Conservation (phyloP, 805 yeast species). For the Metschnikowia reukaufii region DNA sequence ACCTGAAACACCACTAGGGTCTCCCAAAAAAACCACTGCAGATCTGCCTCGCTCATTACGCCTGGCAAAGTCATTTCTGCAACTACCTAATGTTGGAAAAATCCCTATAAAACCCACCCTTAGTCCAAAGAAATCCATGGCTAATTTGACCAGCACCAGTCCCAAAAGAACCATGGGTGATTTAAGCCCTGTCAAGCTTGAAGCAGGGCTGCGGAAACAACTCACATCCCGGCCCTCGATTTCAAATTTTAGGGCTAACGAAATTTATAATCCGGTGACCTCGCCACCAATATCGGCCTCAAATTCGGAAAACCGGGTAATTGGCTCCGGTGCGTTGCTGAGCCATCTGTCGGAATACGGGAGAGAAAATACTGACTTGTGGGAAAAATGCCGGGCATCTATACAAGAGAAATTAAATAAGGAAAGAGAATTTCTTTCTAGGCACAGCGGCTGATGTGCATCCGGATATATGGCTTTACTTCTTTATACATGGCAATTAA, state of each 20-base stretch:
- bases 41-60: slow-evolving; percentile 4
- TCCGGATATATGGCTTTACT: neutral
- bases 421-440: slow-evolving; percentile 18
- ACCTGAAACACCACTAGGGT: slow-evolving; percentile 1
- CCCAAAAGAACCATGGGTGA: neutral
- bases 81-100: slow-evolving; percentile 3
- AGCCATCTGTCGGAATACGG: slow-evolving; percentile 8
- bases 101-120: slow-evolving; percentile 4
- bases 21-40: slow-evolving; percentile 5
- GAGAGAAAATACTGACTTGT: slow-evolving; percentile 19
- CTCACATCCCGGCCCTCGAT: slow-evolving; percentile 25
- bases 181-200: neutral
- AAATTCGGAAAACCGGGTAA: neutral
- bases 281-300: slow-evolving; percentile 15
- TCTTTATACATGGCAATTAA: neutral
- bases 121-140: slow-evolving; percentile 7
- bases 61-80: slow-evolving; percentile 8
- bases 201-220: slow-evolving; percentile 7
- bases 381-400: slow-evolving; percentile 31
- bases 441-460: neutral
- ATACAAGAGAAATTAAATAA: slow-evolving; percentile 24
- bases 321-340: slow-evolving; percentile 4
- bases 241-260: slow-evolving; percentile 23
- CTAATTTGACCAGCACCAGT: slow-evolving; percentile 1
- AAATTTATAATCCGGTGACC: slow-evolving; percentile 27